A percentile compares a stretch with the other conserved stretches of the same genome.
phyloP scores from a whole-genome alignment of 106 monocot genomes.

The Platanthera guangdongensis region DNA sequence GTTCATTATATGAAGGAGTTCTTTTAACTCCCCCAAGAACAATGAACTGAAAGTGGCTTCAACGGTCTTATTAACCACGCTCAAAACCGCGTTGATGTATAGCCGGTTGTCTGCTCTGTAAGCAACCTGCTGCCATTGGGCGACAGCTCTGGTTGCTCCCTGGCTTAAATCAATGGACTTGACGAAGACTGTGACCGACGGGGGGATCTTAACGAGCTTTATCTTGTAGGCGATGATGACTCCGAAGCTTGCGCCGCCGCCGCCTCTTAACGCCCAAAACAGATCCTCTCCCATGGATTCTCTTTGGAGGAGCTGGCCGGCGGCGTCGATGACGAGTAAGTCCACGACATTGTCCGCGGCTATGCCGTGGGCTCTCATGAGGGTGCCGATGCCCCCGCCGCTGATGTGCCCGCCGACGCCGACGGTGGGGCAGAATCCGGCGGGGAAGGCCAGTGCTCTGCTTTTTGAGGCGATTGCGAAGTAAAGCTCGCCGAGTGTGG shows the following conservation, averaged over 20 bases:
- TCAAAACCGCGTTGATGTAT: conserved; percentile 9
- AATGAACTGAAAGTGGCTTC: conserved; percentile 18
- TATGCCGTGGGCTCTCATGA: conserved; percentile 33
- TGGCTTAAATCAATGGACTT: not conserved
- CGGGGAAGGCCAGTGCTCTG: conserved; percentile 23
- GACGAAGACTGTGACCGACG: conserved; percentile 24
- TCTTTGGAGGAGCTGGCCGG: conserved; percentile 22
- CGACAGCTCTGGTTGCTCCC: conserved; percentile 18
- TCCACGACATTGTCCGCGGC: conserved; percentile 38
- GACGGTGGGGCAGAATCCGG: conserved; percentile 36
- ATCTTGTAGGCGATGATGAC: conserved; percentile 39
- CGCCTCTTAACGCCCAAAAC: conserved; percentile 62
- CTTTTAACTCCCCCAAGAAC: conserved; percentile 27
- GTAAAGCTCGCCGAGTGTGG: conserved; percentile 43
- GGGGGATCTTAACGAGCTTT: conserved; percentile 23
- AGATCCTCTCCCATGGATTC: conserved; percentile 54
- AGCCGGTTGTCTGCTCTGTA: conserved; percentile 20
- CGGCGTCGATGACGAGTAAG: conserved; percentile 22
- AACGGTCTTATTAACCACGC: conserved; percentile 2
- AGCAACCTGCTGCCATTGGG: conserved; percentile 40
- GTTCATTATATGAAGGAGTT: conserved; percentile 14
- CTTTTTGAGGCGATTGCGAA: conserved; percentile 23
- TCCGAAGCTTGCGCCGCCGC: conserved; percentile 45
- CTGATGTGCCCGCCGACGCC: conserved; percentile 47
- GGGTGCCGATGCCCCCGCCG: conserved; percentile 41